These are phyloP conservation scores for Phaeotremella skinneri DNA, from an alignment of 768 basidiomycete species.

Conservation along the genomic window DNA sequence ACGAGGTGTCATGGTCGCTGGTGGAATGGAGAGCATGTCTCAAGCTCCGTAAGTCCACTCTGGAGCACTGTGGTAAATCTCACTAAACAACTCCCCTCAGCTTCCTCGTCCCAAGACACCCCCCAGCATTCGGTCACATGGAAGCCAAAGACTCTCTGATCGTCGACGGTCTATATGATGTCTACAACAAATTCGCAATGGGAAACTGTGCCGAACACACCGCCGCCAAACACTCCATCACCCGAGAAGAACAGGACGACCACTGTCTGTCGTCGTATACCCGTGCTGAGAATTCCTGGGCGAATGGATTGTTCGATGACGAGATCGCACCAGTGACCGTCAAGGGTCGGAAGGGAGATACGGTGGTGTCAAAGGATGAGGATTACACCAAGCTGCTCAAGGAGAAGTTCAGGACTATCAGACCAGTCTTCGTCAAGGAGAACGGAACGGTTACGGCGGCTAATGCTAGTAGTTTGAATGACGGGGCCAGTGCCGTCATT, in stretches of 20 bases:
- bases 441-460: slow-evolving; percentile 87
- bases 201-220: slow-evolving; percentile 91
- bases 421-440: slow-evolving; percentile 81
- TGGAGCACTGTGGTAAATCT: background rate
- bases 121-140: slow-evolving; percentile 75
- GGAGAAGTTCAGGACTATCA: slow-evolving; percentile 85
- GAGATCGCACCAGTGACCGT: slow-evolving; percentile 89
- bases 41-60: slow-evolving; percentile 79
- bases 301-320: slow-evolving; percentile 72
- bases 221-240: slow-evolving; percentile 76
- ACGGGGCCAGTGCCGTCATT: slow-evolving; percentile 93
- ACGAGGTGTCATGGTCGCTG: slow-evolving; percentile 80
- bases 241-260: slow-evolving; percentile 80
- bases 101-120: slow-evolving; percentile 53
- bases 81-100: slow-evolving; percentile 30
- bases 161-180: slow-evolving; percentile 91
- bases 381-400: slow-evolving; percentile 96
- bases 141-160: slow-evolving; percentile 82
- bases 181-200: slow-evolving; percentile 97
- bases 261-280: slow-evolving; percentile 94
- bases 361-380: slow-evolving; percentile 86
- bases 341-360: slow-evolving; percentile 71
- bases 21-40: slow-evolving; percentile 99
- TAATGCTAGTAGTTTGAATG: slow-evolving; percentile 91
- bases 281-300: slow-evolving; percentile 87